A percentile compares a stretch with the other conserved stretches of the same genome.
Evolutionary conservation across 2,329 filamentous ascomycete species (phyloP).

Genomic region (Paracoccidioides brasiliensis): DNA sequence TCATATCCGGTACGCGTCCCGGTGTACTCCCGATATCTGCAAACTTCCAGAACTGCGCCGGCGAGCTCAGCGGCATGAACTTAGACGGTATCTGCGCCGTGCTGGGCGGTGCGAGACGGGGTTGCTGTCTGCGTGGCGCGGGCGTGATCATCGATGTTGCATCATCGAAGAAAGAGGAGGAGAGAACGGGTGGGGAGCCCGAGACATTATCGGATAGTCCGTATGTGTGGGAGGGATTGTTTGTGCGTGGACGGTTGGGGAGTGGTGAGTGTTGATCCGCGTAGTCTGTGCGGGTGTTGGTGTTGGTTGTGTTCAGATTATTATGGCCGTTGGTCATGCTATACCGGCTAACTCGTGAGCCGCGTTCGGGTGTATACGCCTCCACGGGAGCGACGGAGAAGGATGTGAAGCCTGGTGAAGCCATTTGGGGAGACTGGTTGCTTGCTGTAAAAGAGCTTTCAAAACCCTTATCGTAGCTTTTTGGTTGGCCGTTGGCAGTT

Average conservation of each 20-base stretch:
- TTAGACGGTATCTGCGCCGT: constrained; percentile 38
- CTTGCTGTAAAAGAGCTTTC: constrained; percentile 29
- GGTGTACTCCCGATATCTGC: constrained; percentile 35
- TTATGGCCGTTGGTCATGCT: constrained; percentile 12
- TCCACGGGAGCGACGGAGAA: constrained; percentile 31
- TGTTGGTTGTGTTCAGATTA: constrained; percentile 13
- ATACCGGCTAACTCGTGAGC: constrained; percentile 21
- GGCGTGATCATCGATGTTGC: constrained; percentile 37
- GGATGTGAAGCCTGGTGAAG: constrained; percentile 30
- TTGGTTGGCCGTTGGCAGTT: constrained; percentile 19
- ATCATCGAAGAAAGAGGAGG: constrained; percentile 37
- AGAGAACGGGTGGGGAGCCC: constrained; percentile 32
- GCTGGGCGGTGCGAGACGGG: constrained; percentile 35
- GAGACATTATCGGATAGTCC: constrained; percentile 29
- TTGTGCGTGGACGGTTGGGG: constrained; percentile 20
- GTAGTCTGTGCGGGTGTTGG: constrained; percentile 18
- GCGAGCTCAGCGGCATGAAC: constrained; percentile 40
- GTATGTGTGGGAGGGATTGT: constrained; percentile 20
- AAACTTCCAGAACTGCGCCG: constrained; percentile 39
- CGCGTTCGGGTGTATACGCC: constrained; percentile 36
- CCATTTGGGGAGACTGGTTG: constrained; percentile 26
- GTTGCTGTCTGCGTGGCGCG: constrained; percentile 36
- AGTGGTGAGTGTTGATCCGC: constrained; percentile 33
- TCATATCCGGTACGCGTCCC: constrained; percentile 32
- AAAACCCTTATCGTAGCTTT: constrained; percentile 8